phyloP scores from a whole-genome alignment of 2,329 filamentous ascomycete species.

The Helicocarpus griseus region DNA sequence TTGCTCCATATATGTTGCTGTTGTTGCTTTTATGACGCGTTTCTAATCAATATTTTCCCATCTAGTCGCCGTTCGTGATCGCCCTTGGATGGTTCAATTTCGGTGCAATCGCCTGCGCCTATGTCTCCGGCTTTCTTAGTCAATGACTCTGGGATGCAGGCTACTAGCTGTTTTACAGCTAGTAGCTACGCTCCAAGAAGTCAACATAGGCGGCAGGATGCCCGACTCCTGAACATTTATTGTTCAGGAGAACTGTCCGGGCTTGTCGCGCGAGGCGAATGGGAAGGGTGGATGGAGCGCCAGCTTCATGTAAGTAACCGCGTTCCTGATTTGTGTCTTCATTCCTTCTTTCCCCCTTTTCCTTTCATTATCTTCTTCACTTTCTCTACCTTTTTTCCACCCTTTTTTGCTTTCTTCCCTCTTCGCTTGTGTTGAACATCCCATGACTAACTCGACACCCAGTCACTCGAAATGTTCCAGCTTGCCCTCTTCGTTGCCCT shows the following conservation, averaged over 20 bases:
- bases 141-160: not conserved
- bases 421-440: too few relatives aligned
- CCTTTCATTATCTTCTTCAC: not conserved
- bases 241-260: constrained; percentile 1
- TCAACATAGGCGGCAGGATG: not conserved
- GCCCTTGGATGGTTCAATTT: not conserved
- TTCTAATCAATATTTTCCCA: not conserved
- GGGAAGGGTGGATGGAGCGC: not conserved
- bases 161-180: not conserved
- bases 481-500: not conserved
- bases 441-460: too few relatives aligned
- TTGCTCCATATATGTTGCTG: not conserved
- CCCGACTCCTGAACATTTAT: not conserved
- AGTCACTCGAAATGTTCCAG: constrained; percentile 4
- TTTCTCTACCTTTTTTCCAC: too few relatives aligned
- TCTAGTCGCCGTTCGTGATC: not conserved
- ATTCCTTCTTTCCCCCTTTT: not conserved
- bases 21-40: not conserved
- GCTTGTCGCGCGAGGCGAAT: not conserved
- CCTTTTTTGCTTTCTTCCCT: too few relatives aligned
- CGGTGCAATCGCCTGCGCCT: not conserved
- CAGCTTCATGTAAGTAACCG: constrained; percentile 1
- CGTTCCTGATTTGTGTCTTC: too few relatives aligned
- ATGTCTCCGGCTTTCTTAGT: not conserved
- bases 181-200: not conserved